These are phyloP conservation scores for Boletus albobrunnescens DNA, from an alignment of 1,284 basidiomycete species.

Conservation along the genomic window DNA sequence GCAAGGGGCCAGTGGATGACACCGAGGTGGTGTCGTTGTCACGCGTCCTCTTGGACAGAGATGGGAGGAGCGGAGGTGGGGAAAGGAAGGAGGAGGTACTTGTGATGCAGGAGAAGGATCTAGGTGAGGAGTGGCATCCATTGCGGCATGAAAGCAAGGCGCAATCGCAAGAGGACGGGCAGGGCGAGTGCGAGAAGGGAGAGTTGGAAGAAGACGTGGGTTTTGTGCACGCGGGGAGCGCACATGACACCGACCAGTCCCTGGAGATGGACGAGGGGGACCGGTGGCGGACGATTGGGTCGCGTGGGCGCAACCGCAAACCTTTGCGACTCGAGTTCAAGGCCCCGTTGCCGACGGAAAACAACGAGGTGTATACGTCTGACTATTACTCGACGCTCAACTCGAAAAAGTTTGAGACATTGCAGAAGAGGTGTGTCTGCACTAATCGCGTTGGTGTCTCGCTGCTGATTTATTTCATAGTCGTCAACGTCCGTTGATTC, in stretches of 20 bases:
- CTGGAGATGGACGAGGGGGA: conserved; percentile 24
- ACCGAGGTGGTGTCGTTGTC: neutral
- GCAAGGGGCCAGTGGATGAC: neutral
- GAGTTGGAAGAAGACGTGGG: conserved; percentile 16
- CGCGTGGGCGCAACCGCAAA: conserved; percentile 16
- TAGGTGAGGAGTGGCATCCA: conserved; percentile 30
- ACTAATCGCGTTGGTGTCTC: neutral
- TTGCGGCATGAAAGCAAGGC: conserved; percentile 12
- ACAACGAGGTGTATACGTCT: conserved; percentile 29
- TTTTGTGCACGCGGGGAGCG: conserved; percentile 13
- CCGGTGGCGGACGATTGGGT: conserved; percentile 11
- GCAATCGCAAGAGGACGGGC: conserved; percentile 6
- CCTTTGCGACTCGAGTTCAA: conserved; percentile 36
- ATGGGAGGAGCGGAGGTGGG: neutral
- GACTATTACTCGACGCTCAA: conserved; percentile 40
- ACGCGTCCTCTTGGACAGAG: neutral
- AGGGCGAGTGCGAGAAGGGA: conserved; percentile 1
- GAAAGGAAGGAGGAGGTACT: conserved; percentile 17
- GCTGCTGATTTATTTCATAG: conserved; percentile 20
- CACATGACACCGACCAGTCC: conserved; percentile 8
- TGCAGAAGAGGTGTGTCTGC: conserved; percentile 29
- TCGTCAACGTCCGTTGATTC: conserved; percentile 50
- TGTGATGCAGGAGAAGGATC: conserved; percentile 29
- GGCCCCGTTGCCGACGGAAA: conserved; percentile 43
- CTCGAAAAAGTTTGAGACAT: conserved; percentile 25